A percentile compares a stretch with the other conserved stretches of the same genome.
Evolutionary conservation across 2,329 filamentous ascomycete genomes (phyloP).

Genomic region (Venturia pyrina): DNA sequence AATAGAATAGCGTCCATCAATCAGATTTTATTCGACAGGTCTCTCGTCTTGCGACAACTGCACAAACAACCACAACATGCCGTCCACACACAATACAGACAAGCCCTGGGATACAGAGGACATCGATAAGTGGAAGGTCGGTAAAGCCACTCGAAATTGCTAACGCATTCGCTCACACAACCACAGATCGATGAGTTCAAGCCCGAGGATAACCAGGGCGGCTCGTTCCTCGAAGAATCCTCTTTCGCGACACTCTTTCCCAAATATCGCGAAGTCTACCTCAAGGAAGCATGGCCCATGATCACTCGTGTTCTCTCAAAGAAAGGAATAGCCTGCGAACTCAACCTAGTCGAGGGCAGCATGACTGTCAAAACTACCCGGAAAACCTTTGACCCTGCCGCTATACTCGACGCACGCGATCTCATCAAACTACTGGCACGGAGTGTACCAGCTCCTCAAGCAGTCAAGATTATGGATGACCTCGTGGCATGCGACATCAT

Average conservation of each 20-base stretch:
- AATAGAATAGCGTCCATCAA: not conserved
- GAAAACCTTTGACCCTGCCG: conserved; percentile 83
- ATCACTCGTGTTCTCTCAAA: conserved; percentile 83
- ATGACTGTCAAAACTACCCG: conserved; percentile 95
- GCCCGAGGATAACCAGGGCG: conserved; percentile 71
- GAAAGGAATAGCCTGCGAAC: conserved; percentile 75
- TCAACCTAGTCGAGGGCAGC: conserved; percentile 89
- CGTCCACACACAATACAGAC: conserved; percentile 78
- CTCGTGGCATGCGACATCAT: conserved; percentile 88
- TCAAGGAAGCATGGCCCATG: conserved; percentile 87
- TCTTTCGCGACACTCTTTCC: conserved; percentile 60
- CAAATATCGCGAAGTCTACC: conserved; percentile 90
- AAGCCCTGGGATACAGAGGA: conserved; percentile 96
- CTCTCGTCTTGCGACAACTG: conserved; percentile 3
- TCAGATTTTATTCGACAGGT: not conserved
- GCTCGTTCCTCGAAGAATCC: conserved; percentile 86
- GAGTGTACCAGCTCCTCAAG: conserved; percentile 86
- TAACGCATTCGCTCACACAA: not conserved
- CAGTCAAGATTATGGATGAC: conserved; percentile 89
- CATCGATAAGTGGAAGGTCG: conserved; percentile 88
- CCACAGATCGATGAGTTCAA: conserved; percentile 68
- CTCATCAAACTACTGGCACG: conserved; percentile 86
- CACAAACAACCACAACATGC: conserved; percentile 46
- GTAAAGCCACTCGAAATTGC: not conserved
- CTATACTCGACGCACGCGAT: conserved; percentile 88